Percentiles rank a stretch among this genome's conserved stretches.
These are phyloP conservation scores for Moesziomyces sp. DNA, from an alignment of 1,284 basidiomycete genomes.

Conservation along the genomic window DNA sequence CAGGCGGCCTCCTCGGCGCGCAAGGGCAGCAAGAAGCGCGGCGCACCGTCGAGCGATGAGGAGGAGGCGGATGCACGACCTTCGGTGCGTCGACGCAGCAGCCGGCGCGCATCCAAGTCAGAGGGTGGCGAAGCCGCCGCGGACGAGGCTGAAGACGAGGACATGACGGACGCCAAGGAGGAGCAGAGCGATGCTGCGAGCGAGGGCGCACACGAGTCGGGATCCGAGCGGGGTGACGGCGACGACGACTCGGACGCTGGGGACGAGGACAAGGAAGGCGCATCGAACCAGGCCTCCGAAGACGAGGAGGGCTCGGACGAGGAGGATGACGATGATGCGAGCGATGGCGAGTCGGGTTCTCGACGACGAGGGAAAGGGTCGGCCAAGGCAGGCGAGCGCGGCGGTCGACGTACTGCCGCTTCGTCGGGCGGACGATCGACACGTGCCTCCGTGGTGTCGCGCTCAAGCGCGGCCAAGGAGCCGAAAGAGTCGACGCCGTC, in stretches of 20 bases:
- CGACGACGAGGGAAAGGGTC: conserved; percentile 10
- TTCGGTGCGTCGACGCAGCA: conserved; percentile 39
- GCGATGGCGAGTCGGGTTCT: conserved; percentile 15
- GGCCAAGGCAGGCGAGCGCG: conserved; percentile 11
- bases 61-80: conserved; percentile 33
- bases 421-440: conserved; percentile 17
- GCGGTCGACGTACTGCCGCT: conserved; percentile 8
- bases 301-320: conserved; percentile 32
- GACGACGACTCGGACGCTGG: conserved; percentile 23
- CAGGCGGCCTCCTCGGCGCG: conserved; percentile 4
- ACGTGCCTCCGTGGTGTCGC: conserved; percentile 35
- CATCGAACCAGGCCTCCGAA: conserved; percentile 2
- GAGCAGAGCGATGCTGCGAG: conserved; percentile 34
- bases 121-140: conserved; percentile 17
- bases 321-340: conserved; percentile 22
- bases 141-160: conserved; percentile 27
- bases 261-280: conserved; percentile 6
- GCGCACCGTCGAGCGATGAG: conserved; percentile 36
- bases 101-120: conserved; percentile 38
- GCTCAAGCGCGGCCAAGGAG: conserved; percentile 36
- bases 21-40: conserved; percentile 26
- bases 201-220: conserved; percentile 21
- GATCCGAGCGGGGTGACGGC: conserved; percentile 10
- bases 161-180: conserved; percentile 43
- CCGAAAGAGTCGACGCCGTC: conserved; percentile 19